These are phyloP conservation scores for Triticum timopheevii DNA, from an alignment of 176 grass and related monocot species.

Conservation along the genomic window DNA sequence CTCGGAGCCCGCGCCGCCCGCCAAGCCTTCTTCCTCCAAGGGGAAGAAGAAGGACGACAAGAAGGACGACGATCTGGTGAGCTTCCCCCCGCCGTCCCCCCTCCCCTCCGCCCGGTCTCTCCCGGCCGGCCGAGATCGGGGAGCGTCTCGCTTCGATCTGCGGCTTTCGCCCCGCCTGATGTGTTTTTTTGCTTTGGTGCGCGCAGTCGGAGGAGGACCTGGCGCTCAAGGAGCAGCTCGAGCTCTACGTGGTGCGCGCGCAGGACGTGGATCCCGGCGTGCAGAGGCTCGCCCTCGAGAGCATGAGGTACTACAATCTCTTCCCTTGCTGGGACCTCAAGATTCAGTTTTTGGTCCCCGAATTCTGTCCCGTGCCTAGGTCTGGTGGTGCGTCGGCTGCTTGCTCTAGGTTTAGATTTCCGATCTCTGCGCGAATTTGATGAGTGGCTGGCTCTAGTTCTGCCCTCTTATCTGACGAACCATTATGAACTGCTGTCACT, in stretches of 20 bases:
- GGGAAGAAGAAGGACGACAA: constrained; percentile 79
- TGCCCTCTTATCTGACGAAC: not conserved
- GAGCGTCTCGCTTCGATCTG: constrained; percentile 11
- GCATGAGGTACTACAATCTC: constrained; percentile 63
- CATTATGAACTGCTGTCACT: not conserved
- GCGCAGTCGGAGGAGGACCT: constrained; percentile 92
- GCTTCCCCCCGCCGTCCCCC: not conserved
- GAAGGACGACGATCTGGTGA: constrained; percentile 84
- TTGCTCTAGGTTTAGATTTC: not conserved
- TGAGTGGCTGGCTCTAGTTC: not conserved
- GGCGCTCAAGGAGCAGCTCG: constrained; percentile 88
- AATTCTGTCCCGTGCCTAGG: not conserved
- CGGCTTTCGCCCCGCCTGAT: not conserved
- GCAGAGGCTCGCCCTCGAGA: constrained; percentile 92
- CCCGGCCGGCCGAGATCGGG: not conserved
- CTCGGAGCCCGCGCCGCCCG: constrained; percentile 26
- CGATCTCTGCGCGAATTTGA: not conserved
- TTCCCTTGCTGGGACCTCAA: not conserved
- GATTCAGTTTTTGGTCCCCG: not conserved
- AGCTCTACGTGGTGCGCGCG: constrained; percentile 81
- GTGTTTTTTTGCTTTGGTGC: not conserved
- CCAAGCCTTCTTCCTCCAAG: constrained; percentile 9
- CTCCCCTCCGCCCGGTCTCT: not conserved
- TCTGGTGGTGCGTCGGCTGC: not conserved
- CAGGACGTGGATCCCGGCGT: constrained; percentile 81